Evolutionary conservation across 1,284 basidiomycete species (phyloP), one percentile per base, ranked within the genome.

Genomic region (Irpex sp.): DNA sequence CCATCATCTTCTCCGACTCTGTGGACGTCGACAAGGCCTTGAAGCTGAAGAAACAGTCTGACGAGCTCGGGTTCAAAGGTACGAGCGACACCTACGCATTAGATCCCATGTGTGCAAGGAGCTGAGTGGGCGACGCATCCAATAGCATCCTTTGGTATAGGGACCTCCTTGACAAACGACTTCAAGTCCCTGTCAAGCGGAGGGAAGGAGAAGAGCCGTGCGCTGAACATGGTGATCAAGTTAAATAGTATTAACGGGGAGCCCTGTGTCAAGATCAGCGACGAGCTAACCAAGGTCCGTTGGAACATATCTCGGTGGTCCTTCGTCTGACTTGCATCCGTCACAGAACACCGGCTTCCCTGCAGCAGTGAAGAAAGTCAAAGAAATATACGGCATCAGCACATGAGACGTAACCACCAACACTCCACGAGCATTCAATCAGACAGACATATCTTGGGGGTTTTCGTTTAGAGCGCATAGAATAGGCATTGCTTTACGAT

Each of bases 171-270:
- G 12, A 94, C 94, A 9, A 97, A 97, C 69, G 95, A 95, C 73
- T 96, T 94, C 75, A 73, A 72, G 62, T 84, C 80, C 48, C 68
- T 74, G 53, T 85, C 84, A 7, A 85, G 80, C 28, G 79, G 81
- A 5, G 79, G 82, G 12, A 74, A 66, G 23, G 78, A 85, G 70
- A 85, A 82, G 69, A 93, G 89, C 72, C 91, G 87, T 70, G 84
- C 93, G 23, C 76, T 97, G 64, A 96, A 96, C 69, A 97, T 97
- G 72, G 94, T 97, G 48, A 94, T 96, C 76, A 97, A 97, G 75
- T 79, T 98, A 6, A 82, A 84, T 36, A 82, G 84, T 54, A 87
- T 96, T 12, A 79, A 93, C 67, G 83, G 82, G 10, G 80, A 80
- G 63, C 85, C 86, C 1, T 96, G 93, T 67, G 85, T 98, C 65